phyloP scores from a whole-genome alignment of 306 rosid species.

The Lathyrus oleraceus region DNA sequence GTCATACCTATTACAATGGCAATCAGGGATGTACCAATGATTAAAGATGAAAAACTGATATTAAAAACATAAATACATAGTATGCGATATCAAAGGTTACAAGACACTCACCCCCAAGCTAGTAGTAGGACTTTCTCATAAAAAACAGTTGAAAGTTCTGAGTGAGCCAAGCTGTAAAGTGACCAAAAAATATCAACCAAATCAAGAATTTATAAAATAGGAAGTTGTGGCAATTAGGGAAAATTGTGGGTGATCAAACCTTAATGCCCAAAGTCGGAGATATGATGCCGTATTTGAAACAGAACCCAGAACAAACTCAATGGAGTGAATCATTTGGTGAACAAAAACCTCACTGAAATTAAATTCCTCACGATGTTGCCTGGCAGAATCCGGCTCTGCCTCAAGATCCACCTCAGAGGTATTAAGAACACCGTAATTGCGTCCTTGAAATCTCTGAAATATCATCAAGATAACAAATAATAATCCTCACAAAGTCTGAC shows the following conservation, averaged over 20 bases:
- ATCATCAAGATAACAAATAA: constrained; percentile 37
- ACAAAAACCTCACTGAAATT: constrained; percentile 96
- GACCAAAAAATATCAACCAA: constrained; percentile 35
- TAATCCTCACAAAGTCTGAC: constrained; percentile 31
- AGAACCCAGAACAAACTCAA: constrained; percentile 96
- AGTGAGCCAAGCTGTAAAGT: constrained; percentile 91
- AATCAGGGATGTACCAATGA: constrained; percentile 29
- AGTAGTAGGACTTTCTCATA: constrained; percentile 96
- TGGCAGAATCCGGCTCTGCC: constrained; percentile 82
- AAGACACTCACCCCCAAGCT: constrained; percentile 90
- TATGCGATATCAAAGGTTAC: constrained; percentile 7
- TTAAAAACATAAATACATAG: neutral
- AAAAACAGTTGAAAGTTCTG: constrained; percentile 95
- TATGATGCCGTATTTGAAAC: constrained; percentile 98
- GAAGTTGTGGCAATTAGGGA: constrained; percentile 27
- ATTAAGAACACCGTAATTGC: constrained; percentile 76
- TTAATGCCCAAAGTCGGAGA: constrained; percentile 99
- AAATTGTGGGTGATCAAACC: constrained; percentile 51
- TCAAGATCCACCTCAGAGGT: constrained; percentile 85
- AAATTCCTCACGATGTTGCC: constrained; percentile 85
- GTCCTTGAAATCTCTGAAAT: constrained; percentile 90
- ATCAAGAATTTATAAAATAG: constrained; percentile 19
- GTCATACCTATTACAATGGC: constrained; percentile 69
- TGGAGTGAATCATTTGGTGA: constrained; percentile 98
- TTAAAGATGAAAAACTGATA: neutral